Evolutionary conservation across 1,284 basidiomycete species (phyloP), one percentile per base, ranked within the genome.

Genomic region (Bjerkandera adusta): DNA sequence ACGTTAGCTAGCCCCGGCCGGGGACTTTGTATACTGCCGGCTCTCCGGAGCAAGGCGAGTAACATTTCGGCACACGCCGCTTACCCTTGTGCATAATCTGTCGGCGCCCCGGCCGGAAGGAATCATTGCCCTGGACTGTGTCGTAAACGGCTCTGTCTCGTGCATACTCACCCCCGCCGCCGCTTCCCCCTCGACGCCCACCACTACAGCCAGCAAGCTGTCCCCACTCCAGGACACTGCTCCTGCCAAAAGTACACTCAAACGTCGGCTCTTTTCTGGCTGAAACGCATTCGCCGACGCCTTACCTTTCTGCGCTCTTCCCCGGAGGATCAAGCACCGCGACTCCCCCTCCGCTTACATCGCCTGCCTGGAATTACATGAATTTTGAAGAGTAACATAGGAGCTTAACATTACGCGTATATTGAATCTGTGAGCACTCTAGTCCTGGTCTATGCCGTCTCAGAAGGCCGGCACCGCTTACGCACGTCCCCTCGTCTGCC

Each of bases 321-420:
- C n/a, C n/a, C n/a, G n/a, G n/a, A n/a, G n/a, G n/a, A n/a, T n/a
- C n/a, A n/a, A n/a, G n/a, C n/a, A n/a, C n/a, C n/a, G n/a, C n/a
- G n/a, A n/a, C n/a, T n/a, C n/a, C n/a, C n/a, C n/a, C n/a, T n/a
- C n/a, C n/a, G n/a, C n/a, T n/a, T n/a, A n/a, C n/a, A n/a, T n/a
- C n/a, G n/a, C n/a, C n/a, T n/a, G n/a, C n/a, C n/a, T n/a, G n/a
- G 16, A 10, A 25, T 47, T 42, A 36, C 39, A 47, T 47, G 45
- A 36, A 47, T 47, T 41, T 27, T 47, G 36, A 38, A 22, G 30
- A 3, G 15, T 41, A 24, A 8, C 21, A 29, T 13, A 3, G 10
- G 42, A 32, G 25, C 25, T 35, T 42, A 34, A 11, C 29, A 16
- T 13, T 35, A 25, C 21, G 20, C 22, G 12, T 32, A 25, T 27